Evolutionary conservation across 2,329 filamentous ascomycete genomes (phyloP).

Genomic region (Fusarium concolor): DNA sequence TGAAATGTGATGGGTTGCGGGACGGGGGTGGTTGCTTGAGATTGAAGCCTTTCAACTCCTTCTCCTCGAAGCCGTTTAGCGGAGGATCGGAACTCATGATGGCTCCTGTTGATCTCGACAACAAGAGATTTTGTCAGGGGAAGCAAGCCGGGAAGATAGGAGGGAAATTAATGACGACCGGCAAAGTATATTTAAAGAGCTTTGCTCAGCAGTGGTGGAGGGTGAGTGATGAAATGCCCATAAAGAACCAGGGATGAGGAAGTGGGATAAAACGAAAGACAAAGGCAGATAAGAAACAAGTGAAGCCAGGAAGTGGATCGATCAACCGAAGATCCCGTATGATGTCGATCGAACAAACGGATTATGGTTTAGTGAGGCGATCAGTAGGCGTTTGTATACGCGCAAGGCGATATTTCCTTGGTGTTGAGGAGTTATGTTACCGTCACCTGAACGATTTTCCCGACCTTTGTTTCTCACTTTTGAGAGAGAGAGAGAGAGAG

Average conservation of each 20-base stretch:
- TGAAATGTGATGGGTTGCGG: conserved; percentile 30
- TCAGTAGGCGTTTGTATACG: conserved; percentile 11
- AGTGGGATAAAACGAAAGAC: conserved; percentile 26
- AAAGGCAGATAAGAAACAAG: conserved; percentile 3
- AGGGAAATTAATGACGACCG: neutral
- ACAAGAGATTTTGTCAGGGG: neutral
- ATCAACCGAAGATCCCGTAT: conserved; percentile 35
- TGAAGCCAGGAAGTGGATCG: conserved; percentile 27
- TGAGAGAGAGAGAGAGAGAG: neutral
- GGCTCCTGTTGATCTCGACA: conserved; percentile 8
- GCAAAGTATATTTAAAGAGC: conserved; percentile 9
- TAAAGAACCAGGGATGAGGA: conserved; percentile 2
- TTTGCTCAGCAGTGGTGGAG: conserved; percentile 9
- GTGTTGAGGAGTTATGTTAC: conserved; percentile 27
- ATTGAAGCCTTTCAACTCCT: conserved; percentile 33
- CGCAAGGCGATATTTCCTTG: conserved; percentile 15
- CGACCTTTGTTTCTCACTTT: neutral
- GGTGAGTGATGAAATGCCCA: conserved; percentile 36
- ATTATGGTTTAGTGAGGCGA: conserved; percentile 14
- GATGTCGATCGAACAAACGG: conserved; percentile 29
- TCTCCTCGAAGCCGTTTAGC: conserved; percentile 24
- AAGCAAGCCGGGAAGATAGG: neutral
- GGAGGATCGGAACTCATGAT: conserved; percentile 40
- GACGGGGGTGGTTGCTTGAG: conserved; percentile 34
- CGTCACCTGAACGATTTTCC: neutral